These are phyloP conservation scores for Acanthamoeba triangularis DNA, from an alignment of 208 protist species.

Conservation along the genomic window DNA sequence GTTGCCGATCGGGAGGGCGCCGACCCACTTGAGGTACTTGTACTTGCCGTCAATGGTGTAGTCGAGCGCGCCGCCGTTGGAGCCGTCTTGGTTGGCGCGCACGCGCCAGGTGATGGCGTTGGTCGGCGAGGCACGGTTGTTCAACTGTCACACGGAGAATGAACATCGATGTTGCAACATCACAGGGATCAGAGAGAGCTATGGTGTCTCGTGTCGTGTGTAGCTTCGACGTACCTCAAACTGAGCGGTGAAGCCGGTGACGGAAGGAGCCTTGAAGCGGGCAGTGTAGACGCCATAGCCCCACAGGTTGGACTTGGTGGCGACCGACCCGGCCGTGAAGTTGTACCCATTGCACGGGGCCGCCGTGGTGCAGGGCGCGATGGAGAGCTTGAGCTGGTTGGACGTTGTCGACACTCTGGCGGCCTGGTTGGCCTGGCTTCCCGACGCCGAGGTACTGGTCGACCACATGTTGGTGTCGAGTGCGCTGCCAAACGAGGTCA, in stretches of 20 bases:
- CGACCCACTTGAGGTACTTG: slow-evolving; percentile 29
- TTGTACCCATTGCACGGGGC: background rate
- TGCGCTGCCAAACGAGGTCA: background rate
- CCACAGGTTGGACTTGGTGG: background rate
- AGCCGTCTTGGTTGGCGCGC: background rate
- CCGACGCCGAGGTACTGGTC: background rate
- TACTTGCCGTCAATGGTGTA: background rate
- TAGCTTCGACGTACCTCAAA: background rate
- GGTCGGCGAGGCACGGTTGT: background rate
- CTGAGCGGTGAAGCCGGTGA: background rate
- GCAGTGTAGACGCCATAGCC: slow-evolving; percentile 23
- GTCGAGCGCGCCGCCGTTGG: background rate
- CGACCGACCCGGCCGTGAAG: background rate
- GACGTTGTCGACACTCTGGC: background rate
- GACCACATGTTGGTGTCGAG: background rate
- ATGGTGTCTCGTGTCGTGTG: background rate
- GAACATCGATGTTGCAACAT: too few species aligned
- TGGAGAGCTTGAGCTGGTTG: background rate
- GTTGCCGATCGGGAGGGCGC: background rate
- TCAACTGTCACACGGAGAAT: too few species aligned
- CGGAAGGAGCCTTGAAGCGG: background rate
- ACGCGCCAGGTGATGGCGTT: background rate
- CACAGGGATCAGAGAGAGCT: background rate
- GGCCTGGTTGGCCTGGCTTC: background rate
- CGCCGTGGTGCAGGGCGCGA: background rate